Base-by-base conservation (phyloP, 306 rosid genomes). In the Cyclanthera cordifolia region DNA sequence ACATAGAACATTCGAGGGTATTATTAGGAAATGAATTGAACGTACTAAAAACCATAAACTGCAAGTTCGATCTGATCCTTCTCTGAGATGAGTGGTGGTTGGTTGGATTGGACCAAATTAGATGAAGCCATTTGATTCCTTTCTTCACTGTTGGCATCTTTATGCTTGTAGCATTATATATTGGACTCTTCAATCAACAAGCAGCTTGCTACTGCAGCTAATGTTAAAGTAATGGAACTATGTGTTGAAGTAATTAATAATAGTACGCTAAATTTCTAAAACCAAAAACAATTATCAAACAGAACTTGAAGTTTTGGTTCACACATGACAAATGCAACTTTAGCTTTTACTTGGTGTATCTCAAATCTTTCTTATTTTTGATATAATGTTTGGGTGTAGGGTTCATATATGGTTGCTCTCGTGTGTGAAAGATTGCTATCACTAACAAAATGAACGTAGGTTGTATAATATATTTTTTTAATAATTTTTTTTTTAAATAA, bases 331-430 rank as follows among this genome's bases (percentile, higher is more conserved):
- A 34, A 63, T 63, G 52, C 30, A 20, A 12, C 17, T 41, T 63
- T 41, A 12, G 20, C 24, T 70, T 66, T 48, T 46, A 39, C 24
- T 69, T 17, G 21, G 3, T 28, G 14, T 52, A 37, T 23, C 12
- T 28, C 41, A 15, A 15, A 24, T 55, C 60, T 17, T 24, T 73
- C 74, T 73, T 27, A 23, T 76, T 75, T 69, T 70, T 12, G 25
- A 15, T 51, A 52, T 32, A 37, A 2, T 72, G 46, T 76, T 71
- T 2, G 77, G 32, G 75, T 74, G 14, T 64, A 87, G 95, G 98
- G 89, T 78, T 80, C 84, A 54, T 84, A 92, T 77, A 92, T 87
- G 98, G 95, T 95, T 73, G 82, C 86, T 66, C 86, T 87, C 0
- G 96, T 85, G 73, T 78, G 75, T 51, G 93, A 89, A 84, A 84